phyloP scores from a whole-genome alignment of 208 protist genomes.

The Trypanosoma grayi region DNA sequence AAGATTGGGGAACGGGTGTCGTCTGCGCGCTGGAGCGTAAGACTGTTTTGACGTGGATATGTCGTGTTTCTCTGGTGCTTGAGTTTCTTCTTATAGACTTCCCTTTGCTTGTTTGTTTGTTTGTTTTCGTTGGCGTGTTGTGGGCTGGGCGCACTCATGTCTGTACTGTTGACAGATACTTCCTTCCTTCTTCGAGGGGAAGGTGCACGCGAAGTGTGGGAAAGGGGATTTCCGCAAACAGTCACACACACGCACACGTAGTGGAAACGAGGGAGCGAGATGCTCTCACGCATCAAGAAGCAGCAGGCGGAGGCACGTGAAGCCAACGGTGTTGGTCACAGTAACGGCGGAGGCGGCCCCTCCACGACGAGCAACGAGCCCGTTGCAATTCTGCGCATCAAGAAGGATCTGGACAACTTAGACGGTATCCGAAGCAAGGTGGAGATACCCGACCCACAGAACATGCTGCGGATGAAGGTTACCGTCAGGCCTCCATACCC shows the following conservation, averaged over 20 bases:
- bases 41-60: too few species aligned
- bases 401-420: slow-evolving; percentile 58
- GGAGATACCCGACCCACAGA: slow-evolving; percentile 33
- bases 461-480: slow-evolving; percentile 53
- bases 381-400: slow-evolving; percentile 50
- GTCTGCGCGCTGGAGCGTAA: too few species aligned
- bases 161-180: too few species aligned
- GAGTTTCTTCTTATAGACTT: too few species aligned
- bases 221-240: background rate
- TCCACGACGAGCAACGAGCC: slow-evolving; percentile 18
- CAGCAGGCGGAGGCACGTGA: slow-evolving; percentile 18
- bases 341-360: background rate
- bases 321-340: background rate
- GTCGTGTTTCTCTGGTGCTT: too few species aligned
- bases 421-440: slow-evolving; percentile 49
- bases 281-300: slow-evolving; percentile 32
- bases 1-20: too few species aligned
- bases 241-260: too few species aligned
- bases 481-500: slow-evolving; percentile 30
- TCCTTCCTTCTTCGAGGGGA: background rate
- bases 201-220: background rate
- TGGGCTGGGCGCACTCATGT: too few species aligned
- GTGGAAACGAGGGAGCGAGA: background rate
- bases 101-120: too few species aligned
- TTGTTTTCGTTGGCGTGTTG: too few species aligned